phyloP scores from a whole-genome alignment of 225 moss, liverwort and hornwort species.

The Bryoerythrophyllum caledonicum region DNA sequence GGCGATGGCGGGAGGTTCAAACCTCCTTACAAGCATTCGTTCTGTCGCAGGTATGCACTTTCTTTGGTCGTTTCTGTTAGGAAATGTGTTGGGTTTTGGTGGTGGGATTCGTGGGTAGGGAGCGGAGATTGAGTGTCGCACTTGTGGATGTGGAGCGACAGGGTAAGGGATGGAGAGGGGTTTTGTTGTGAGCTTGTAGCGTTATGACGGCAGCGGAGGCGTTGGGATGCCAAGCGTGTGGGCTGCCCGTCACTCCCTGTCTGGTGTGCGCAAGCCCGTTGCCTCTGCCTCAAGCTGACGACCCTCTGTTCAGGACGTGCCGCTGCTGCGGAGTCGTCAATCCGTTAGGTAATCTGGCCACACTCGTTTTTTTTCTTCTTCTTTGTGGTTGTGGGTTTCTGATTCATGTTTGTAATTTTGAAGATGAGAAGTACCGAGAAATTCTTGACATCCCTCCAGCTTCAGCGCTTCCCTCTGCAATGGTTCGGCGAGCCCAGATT shows the following conservation, averaged over 20 bases:
- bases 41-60: too few species aligned
- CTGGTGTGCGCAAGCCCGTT: slow-evolving; percentile 38
- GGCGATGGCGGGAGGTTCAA: slow-evolving; percentile 2
- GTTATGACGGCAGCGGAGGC: slow-evolving; percentile 40
- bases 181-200: not conserved
- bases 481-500: slow-evolving; percentile 52
- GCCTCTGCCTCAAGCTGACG: slow-evolving; percentile 8
- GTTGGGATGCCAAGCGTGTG: slow-evolving; percentile 44
- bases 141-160: not conserved
- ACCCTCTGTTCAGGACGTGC: slow-evolving; percentile 23
- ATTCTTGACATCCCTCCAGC: slow-evolving; percentile 39
- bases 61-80: not conserved
- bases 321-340: slow-evolving; percentile 45
- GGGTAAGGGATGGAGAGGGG: slow-evolving; percentile 5
- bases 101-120: not conserved
- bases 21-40: not conserved
- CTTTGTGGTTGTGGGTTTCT: not conserved
- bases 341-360: slow-evolving; percentile 36
- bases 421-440: slow-evolving; percentile 39
- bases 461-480: slow-evolving; percentile 38
- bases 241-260: slow-evolving; percentile 39
- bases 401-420: slow-evolving; percentile 7
- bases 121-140: not conserved
- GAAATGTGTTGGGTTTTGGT: not conserved
- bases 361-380: not conserved